These are phyloP conservation scores for Colletotrichum sp. DNA, from an alignment of 2,329 filamentous ascomycete genomes.

Conservation along the genomic window DNA sequence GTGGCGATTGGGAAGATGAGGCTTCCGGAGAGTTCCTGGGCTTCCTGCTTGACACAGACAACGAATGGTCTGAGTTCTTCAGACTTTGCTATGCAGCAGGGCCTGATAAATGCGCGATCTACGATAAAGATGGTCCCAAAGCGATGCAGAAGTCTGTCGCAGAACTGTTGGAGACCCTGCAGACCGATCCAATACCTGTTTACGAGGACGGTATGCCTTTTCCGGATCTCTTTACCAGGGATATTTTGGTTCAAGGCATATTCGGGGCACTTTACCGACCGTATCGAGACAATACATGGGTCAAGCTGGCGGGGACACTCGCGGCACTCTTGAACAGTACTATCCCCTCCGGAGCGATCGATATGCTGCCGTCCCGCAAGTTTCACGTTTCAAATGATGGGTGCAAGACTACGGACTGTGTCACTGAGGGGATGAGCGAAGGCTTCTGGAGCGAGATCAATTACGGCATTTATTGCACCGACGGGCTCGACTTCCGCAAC, in stretches of 20 bases:
- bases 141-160: background rate
- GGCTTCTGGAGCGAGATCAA: background rate
- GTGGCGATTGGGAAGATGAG: slow-evolving; percentile 42
- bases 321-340: background rate
- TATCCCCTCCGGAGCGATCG: background rate
- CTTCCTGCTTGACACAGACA: background rate
- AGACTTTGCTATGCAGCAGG: background rate
- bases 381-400: background rate
- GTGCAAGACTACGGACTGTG: background rate
- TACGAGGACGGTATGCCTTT: background rate
- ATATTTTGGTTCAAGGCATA: background rate
- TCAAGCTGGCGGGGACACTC: background rate
- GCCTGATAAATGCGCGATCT: background rate
- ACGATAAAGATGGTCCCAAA: background rate
- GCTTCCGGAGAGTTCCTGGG: slow-evolving; percentile 15
- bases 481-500: slow-evolving; percentile 32
- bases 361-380: background rate
- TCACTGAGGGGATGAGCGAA: background rate
- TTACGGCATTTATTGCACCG: slow-evolving; percentile 36
- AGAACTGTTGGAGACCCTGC: background rate
- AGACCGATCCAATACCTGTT: background rate
- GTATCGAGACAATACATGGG: background rate
- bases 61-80: background rate
- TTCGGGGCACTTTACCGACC: background rate
- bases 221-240: background rate